phyloP scores from a whole-genome alignment of 352 stramenopile species.

The Phytopythium vexans region DNA sequence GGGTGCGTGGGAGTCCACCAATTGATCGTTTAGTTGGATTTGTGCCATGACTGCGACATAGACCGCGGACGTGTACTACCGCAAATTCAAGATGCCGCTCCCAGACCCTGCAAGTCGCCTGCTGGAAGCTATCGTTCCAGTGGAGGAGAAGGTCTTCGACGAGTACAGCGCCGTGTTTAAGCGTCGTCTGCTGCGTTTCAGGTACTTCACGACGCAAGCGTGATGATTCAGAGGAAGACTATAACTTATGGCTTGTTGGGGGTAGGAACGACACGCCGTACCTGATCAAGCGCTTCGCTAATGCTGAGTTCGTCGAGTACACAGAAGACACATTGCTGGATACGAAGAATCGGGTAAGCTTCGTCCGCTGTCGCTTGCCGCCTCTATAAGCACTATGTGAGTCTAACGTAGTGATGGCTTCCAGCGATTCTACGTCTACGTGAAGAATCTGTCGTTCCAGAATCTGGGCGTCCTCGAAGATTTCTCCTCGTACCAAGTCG shows the following conservation, averaged over 20 bases:
- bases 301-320: constrained; percentile 68
- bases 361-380: background rate
- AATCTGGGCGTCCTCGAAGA: constrained; percentile 71
- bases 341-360: constrained; percentile 60
- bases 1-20: background rate
- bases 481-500: constrained; percentile 51
- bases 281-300: constrained; percentile 78
- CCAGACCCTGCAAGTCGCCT: constrained; percentile 58
- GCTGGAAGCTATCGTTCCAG: constrained; percentile 32
- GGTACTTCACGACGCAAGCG: constrained; percentile 13
- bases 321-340: constrained; percentile 76
- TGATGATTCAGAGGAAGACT: constrained; percentile 1
- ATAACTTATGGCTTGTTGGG: constrained; percentile 1
- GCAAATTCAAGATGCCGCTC: constrained; percentile 77
- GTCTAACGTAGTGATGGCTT: background rate
- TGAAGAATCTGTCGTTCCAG: constrained; percentile 71
- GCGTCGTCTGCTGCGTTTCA: constrained; percentile 54
- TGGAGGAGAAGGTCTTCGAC: constrained; percentile 48
- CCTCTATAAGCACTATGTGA: too few relatives aligned
- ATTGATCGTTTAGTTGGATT: background rate
- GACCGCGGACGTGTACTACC: constrained; percentile 70
- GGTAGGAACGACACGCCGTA: constrained; percentile 66
- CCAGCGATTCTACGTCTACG: constrained; percentile 78
- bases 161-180: constrained; percentile 62
- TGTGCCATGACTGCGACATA: constrained; percentile 7